Evolutionary conservation across 768 basidiomycete genomes (phyloP), one percentile per base, ranked within the genome.

Genomic region (Coprinopsis marcescibilis): DNA sequence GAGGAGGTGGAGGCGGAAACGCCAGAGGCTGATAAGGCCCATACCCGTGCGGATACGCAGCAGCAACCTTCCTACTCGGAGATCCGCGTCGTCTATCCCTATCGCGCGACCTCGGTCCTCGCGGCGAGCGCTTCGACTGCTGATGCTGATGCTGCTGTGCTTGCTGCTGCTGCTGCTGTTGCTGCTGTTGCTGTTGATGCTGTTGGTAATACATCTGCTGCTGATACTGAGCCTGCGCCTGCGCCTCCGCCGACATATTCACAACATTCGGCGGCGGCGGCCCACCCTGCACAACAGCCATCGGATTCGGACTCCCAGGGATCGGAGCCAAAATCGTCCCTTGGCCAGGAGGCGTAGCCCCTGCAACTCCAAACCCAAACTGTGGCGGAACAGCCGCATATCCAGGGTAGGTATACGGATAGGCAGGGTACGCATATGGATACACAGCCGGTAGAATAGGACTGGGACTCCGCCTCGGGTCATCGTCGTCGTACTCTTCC

Each of bases 351-450:
- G 41, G 44, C 35, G 19, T 7, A 11, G 12, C 35, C 7, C 35
- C 35, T 7, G 6, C 12, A 4, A 10, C 20, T 24, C 20, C 21
- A 24, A 23, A n/a, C 8, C 8, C 38, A 24, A 35, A 19, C 19
- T 52, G 15, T 42, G 51, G 34, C 17, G 52, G 50, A 17, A 46
- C 29, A 17, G 27, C 45, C 12, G 40, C 21, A 40, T 44, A 10
- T 40, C 51, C 8, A 45, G 46, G 27, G 44, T 24, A 17, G n/a
- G 49, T 40, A 49, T 19, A 19, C 37, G 58, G 48, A 12, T 60
- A 60, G 36, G 58, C 55, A 6, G 62, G 58, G 46, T 64, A 66
- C 0, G 64, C 57, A 45, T 60, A 66, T 1, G 68, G 65, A 48
- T 66, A 70, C 1, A 64, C 57, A 8, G 61, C 51, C 1, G 65